Evolutionary conservation across 2,329 filamentous ascomycete species (phyloP).

Genomic region (Hymenoscyphus infarciens): DNA sequence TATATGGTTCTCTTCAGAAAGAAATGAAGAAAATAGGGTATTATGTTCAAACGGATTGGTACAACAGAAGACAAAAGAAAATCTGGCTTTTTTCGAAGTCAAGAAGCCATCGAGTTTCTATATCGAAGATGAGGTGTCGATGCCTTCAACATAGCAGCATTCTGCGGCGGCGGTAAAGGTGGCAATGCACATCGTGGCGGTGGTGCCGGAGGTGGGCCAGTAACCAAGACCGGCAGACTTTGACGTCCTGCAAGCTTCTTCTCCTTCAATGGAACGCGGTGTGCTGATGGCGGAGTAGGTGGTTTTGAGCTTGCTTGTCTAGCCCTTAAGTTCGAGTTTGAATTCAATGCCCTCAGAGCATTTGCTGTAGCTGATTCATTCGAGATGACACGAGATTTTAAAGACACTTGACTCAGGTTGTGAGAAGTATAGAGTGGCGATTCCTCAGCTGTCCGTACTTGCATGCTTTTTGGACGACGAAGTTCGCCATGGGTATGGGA

Average conservation of each 20-base stretch:
- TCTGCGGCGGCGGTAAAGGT: slow-evolving; percentile 27
- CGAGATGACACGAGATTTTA: background rate
- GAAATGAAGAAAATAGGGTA: background rate
- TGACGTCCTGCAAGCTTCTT: slow-evolving; percentile 23
- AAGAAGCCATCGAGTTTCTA: slow-evolving; percentile 3
- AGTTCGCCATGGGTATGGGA: slow-evolving; percentile 12
- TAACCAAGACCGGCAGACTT: slow-evolving; percentile 29
- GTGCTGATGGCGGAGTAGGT: background rate
- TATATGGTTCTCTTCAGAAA: background rate
- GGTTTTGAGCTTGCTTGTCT: background rate
- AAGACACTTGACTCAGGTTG: slow-evolving; percentile 42
- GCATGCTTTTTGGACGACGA: slow-evolving; percentile 25
- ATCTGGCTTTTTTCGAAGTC: background rate
- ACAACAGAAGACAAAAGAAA: background rate
- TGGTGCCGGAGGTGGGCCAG: slow-evolving; percentile 33
- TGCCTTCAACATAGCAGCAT: background rate
- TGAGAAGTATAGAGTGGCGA: slow-evolving; percentile 28
- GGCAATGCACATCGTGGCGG: slow-evolving; percentile 34
- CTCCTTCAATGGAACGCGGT: background rate
- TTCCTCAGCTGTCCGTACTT: slow-evolving; percentile 15
- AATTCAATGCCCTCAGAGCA: background rate
- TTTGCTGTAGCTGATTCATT: background rate
- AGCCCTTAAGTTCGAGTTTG: background rate
- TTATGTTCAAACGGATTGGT: background rate
- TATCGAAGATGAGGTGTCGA: background rate